A percentile compares a stretch with the other conserved stretches of the same genome.
These are phyloP conservation scores for Coemansia sp. DNA, from an alignment of 192 early-diverging fungal species.

Conservation along the genomic window DNA sequence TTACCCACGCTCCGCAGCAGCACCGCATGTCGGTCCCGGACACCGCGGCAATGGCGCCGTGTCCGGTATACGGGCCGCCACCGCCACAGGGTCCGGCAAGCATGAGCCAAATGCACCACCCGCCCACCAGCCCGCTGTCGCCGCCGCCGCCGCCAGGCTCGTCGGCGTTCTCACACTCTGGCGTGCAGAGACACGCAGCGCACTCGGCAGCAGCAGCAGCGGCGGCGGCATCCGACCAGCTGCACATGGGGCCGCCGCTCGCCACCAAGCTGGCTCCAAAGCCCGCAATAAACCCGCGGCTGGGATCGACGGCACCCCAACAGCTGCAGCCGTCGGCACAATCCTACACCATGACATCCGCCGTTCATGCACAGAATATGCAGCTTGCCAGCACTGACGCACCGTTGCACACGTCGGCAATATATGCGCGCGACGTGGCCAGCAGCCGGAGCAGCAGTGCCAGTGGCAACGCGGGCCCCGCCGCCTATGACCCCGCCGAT, in stretches of 20 bases:
- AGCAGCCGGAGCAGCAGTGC: constrained; percentile 14
- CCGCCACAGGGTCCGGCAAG: background rate
- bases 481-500: background rate
- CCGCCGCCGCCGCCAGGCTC: background rate
- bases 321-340: constrained; percentile 38
- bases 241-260: background rate
- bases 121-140: background rate
- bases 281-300: constrained; percentile 3
- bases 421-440: constrained; percentile 39
- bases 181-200: background rate
- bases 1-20: background rate
- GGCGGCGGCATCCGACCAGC: background rate
- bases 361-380: constrained; percentile 27
- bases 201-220: background rate
- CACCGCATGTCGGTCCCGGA: constrained; percentile 8
- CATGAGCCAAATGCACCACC: background rate
- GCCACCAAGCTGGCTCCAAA: background rate
- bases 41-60: background rate
- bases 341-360: constrained; percentile 24
- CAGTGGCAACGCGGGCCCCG: background rate
- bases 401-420: constrained; percentile 29
- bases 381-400: constrained; percentile 19
- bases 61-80: background rate
- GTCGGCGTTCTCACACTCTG: background rate
- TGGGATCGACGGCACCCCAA: constrained; percentile 47